These are phyloP conservation scores for Cyclotella cryptica DNA, from an alignment of 108 stramenopile genomes.

Conservation along the genomic window DNA sequence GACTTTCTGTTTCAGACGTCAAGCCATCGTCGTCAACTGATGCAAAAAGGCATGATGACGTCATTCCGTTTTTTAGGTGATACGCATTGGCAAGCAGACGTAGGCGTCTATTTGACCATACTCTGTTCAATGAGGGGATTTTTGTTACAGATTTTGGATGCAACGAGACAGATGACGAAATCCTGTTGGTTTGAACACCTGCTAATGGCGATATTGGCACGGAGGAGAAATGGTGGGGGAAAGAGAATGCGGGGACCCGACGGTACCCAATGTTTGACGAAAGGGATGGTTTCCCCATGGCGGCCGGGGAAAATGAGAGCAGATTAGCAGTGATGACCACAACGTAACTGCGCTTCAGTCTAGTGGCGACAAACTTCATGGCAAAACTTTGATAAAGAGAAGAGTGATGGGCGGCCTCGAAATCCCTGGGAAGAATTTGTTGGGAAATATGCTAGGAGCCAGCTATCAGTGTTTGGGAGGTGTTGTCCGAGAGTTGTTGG, in stretches of 20 bases:
- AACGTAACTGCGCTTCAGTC: neutral
- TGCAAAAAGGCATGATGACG: conserved; percentile 3
- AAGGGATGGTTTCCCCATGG: neutral
- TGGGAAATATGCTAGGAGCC: no score
- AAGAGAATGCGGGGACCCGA: neutral
- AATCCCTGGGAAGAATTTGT: no score
- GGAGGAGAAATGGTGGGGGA: neutral
- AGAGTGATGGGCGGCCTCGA: no score
- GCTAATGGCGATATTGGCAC: neutral
- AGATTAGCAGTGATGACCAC: conserved; percentile 3
- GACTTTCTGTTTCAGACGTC: neutral
- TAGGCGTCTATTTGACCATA: neutral
- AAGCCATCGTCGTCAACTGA: neutral
- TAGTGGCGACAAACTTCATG: neutral
- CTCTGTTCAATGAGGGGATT: neutral
- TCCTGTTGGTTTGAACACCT: neutral
- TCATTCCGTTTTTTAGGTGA: neutral
- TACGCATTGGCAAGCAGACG: no score
- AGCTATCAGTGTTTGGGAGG: no score
- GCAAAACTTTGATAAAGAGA: neutral
- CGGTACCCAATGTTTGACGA: neutral
- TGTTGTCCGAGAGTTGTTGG: no score
- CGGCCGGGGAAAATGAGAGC: neutral
- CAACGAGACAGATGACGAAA: neutral
- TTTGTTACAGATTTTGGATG: no score